Evolutionary conservation across 805 yeast genomes (phyloP).

Genomic region (Ogataea pignaliae): DNA sequence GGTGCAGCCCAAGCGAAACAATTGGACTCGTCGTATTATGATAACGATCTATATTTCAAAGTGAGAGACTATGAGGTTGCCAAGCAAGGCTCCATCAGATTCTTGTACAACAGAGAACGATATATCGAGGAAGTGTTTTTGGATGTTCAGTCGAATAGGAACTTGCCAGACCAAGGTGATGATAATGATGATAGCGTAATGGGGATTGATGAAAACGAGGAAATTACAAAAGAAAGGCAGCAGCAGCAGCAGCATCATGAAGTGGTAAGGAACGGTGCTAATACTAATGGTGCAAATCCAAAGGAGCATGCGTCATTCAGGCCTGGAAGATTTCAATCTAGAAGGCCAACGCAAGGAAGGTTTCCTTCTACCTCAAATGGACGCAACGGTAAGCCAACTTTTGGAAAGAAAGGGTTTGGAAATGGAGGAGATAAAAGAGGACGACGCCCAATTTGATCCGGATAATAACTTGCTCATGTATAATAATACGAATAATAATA

Average conservation of each 20-base stretch:
- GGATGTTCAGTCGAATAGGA: constrained; percentile 7
- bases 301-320: no score
- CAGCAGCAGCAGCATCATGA: no score
- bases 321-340: no score
- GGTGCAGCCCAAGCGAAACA: neutral
- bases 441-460: neutral
- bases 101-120: constrained; percentile 26
- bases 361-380: neutral
- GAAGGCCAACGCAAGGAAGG: neutral
- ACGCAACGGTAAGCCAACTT: neutral
- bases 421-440: constrained; percentile 5
- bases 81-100: constrained; percentile 29
- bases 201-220: no score
- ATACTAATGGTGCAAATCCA: no score
- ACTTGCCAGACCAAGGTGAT: constrained; percentile 2
- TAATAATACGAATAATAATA: no score
- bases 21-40: neutral
- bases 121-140: constrained; percentile 24
- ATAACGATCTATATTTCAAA: constrained; percentile 26
- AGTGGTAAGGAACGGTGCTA: no score
- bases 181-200: constrained; percentile 1
- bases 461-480: no score
- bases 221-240: no score
- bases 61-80: constrained; percentile 28
- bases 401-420: neutral